Percentiles rank a stretch among this genome's conserved stretches.
phyloP scores from a whole-genome alignment of 1,284 basidiomycete genomes.

The Pisolithus thermaeus region DNA sequence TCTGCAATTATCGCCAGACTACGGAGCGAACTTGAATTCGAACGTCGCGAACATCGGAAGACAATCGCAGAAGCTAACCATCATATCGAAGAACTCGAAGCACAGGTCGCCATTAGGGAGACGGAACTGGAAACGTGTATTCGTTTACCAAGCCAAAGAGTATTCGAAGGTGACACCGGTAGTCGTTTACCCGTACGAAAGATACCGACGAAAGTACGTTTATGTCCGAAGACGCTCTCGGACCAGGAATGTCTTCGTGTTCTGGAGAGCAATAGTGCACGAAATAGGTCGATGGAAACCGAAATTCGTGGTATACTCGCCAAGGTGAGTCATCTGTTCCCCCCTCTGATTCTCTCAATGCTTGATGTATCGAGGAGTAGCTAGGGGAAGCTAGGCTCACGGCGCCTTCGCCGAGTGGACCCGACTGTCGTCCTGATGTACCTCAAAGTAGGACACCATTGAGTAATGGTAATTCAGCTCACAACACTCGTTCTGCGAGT shows the following conservation, averaged over 20 bases:
- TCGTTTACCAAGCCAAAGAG: constrained; percentile 2
- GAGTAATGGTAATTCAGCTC: neutral
- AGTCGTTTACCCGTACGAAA: neutral
- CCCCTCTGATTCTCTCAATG: neutral
- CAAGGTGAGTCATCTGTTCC: constrained; percentile 28
- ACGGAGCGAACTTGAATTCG: constrained; percentile 38
- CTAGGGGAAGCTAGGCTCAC: constrained; percentile 17
- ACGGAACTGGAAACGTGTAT: constrained; percentile 43
- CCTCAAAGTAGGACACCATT: neutral
- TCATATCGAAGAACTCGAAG: constrained; percentile 42
- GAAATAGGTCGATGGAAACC: constrained; percentile 40
- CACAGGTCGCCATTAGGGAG: constrained; percentile 51
- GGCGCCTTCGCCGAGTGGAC: neutral
- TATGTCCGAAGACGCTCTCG: constrained; percentile 17
- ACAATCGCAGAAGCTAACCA: constrained; percentile 36
- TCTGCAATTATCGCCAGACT: constrained; percentile 39
- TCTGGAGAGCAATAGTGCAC: constrained; percentile 33
- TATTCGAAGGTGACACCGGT: neutral
- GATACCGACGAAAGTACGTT: constrained; percentile 3
- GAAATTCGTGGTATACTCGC: constrained; percentile 39
- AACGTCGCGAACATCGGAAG: constrained; percentile 38
- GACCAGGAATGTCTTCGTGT: constrained; percentile 38
- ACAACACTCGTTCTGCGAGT: neutral
- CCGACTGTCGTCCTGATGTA: neutral
- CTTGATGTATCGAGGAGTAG: constrained; percentile 8